Base-by-base conservation (phyloP, 2,329 filamentous ascomycete genomes). In the Penicillium olsonii region DNA sequence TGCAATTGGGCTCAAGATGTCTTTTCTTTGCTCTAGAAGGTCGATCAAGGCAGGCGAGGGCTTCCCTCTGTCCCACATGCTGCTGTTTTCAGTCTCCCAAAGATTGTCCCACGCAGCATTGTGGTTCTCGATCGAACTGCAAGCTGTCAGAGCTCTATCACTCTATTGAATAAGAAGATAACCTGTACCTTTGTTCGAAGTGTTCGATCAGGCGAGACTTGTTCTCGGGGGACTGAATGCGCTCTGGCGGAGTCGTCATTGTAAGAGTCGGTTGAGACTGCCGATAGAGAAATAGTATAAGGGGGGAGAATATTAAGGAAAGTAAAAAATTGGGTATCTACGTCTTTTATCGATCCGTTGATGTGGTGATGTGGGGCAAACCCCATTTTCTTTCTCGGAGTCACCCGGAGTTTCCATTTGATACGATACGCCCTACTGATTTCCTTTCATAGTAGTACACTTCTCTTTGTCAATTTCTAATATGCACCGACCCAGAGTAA, bases 31-130 rank as follows among this genome's bases (percentile, higher is more conserved):
- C 41, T 68, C 65, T 9, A 68, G 18, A 7, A 63, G 29, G 51
- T 68, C 63, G 20, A 68, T 50, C 34, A 68, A 39, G 2, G 66
- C 65, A 3, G 65, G 62, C 1, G 63, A 68, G 1, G 66, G 57
- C 19, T 58, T 59, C 2, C 65, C 65, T 31, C 65, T 48, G 42
- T 68, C 66, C 66, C 67, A 68, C 9, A 68, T 55, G n/a, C 49
- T 53, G 31, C 56, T 63, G 27, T 65, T 48, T 1, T 59, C 55
- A 4, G 54, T 41, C 22, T 67, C 61, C 55, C 55, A 57, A 4
- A 57, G 38, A 15, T 35, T 34, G 3, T 45, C 43, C 55, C 55
- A 57, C 22, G 38, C 50, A 0, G 37, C 31, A 4, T 33, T 41
- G 20, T 57, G 50, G 17, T 47, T 18, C 10, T 52, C 17, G 9